Evolutionary conservation across 2,329 filamentous ascomycete genomes (phyloP).

Genomic region (Exophiala bonariae): DNA sequence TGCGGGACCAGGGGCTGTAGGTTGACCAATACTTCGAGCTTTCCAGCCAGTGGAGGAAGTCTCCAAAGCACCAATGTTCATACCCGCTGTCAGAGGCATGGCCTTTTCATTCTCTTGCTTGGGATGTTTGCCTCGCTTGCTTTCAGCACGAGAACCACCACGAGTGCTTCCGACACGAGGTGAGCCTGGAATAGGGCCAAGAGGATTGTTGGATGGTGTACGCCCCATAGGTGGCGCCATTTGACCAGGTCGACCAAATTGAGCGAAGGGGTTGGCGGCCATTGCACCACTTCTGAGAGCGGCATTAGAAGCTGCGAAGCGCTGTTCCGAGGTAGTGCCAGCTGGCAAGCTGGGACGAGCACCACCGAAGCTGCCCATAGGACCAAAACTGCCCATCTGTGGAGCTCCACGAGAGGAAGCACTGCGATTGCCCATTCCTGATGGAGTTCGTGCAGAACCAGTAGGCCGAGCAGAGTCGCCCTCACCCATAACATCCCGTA

Average conservation of each 20-base stretch:
- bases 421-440: slow-evolving; percentile 50
- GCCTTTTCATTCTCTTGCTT: slow-evolving; percentile 73
- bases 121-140: slow-evolving; percentile 50
- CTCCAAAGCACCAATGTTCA: slow-evolving; percentile 77
- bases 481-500: slow-evolving; percentile 83
- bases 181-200: slow-evolving; percentile 65
- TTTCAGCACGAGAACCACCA: slow-evolving; percentile 42
- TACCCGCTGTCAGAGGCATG: slow-evolving; percentile 86
- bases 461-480: slow-evolving; percentile 63
- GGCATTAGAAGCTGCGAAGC: slow-evolving; percentile 66
- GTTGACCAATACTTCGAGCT: slow-evolving; percentile 66
- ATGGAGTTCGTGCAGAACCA: slow-evolving; percentile 55
- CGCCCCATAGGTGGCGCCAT: slow-evolving; percentile 64
- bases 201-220: slow-evolving; percentile 51
- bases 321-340: slow-evolving; percentile 74
- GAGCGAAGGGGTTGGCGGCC: slow-evolving; percentile 56
- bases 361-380: slow-evolving; percentile 70
- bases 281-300: slow-evolving; percentile 43
- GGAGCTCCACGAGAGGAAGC: slow-evolving; percentile 54
- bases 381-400: slow-evolving; percentile 48
- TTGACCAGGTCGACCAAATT: slow-evolving; percentile 62
- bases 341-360: slow-evolving; percentile 63
- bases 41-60: slow-evolving; percentile 83
- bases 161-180: slow-evolving; percentile 70
- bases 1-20: slow-evolving; percentile 45